These are phyloP conservation scores for Botrytis hyacinthi DNA, from an alignment of 2,329 filamentous ascomycete species.

Conservation along the genomic window DNA sequence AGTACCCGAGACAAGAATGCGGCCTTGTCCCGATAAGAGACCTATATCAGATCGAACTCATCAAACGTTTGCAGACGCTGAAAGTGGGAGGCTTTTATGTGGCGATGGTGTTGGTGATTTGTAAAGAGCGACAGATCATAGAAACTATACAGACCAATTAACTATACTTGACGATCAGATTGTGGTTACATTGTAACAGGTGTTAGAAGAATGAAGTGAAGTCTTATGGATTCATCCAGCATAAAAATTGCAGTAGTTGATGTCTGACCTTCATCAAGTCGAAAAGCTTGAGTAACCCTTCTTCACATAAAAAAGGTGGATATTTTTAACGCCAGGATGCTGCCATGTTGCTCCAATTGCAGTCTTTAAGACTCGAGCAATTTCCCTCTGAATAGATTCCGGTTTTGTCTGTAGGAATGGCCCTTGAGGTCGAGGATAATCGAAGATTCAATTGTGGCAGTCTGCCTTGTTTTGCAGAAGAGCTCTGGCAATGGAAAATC, in stretches of 20 bases:
- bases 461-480: not conserved
- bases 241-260: not conserved
- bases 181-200: not conserved
- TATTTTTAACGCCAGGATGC: conserved; percentile 6
- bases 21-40: not conserved
- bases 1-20: not conserved
- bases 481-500: not conserved
- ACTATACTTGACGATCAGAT: not conserved
- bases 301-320: not conserved
- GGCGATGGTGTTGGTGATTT: conserved; percentile 3
- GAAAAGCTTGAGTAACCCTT: not conserved
- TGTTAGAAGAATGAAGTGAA: not conserved
- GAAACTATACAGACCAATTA: not conserved
- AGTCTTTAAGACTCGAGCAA: not conserved
- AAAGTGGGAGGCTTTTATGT: not conserved
- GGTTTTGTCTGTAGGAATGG: not conserved
- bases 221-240: not conserved
- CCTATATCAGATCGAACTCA: conserved; percentile 2
- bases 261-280: not conserved
- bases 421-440: not conserved
- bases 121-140: not conserved
- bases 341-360: not conserved
- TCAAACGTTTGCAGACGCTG: not conserved
- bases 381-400: not conserved
- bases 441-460: not conserved